Conservation (phyloP, 2,329 filamentous ascomycete genomes). For the Davidsoniella eucalypti region DNA sequence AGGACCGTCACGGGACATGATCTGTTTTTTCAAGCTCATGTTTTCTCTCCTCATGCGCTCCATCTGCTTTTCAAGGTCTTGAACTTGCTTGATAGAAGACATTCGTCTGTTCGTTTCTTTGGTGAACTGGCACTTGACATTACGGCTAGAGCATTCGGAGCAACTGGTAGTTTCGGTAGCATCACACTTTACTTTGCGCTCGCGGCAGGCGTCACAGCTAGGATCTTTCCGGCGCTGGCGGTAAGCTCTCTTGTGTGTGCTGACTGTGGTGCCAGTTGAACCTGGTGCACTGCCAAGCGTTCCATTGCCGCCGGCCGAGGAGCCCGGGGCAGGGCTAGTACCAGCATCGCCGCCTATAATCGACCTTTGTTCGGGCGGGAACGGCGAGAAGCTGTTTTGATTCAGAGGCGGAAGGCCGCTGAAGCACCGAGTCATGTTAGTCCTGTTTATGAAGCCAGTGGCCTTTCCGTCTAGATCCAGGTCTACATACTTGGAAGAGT, state of each 20-base stretch:
- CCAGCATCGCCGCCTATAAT: conserved; percentile 9
- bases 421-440: background rate
- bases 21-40: conserved; percentile 49
- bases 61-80: conserved; percentile 89
- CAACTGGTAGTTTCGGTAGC: conserved; percentile 92
- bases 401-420: conserved; percentile 2
- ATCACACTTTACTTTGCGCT: conserved; percentile 77
- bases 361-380: conserved; percentile 6
- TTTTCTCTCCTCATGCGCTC: conserved; percentile 68
- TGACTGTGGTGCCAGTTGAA: background rate
- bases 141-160: conserved; percentile 90
- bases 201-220: conserved; percentile 90
- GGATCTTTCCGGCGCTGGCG: conserved; percentile 90
- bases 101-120: conserved; percentile 97
- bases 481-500: conserved; percentile 7
- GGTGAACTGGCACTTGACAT: conserved; percentile 95
- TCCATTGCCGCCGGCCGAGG: conserved; percentile 2
- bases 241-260: conserved; percentile 79
- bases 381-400: conserved; percentile 6
- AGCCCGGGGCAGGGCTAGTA: conserved; percentile 9
- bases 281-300: background rate
- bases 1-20: conserved; percentile 34
- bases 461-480: no score
- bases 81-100: conserved; percentile 98
- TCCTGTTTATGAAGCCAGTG: no score